Conservation (phyloP, 768 basidiomycete species). For the Jaapia argillacea region DNA sequence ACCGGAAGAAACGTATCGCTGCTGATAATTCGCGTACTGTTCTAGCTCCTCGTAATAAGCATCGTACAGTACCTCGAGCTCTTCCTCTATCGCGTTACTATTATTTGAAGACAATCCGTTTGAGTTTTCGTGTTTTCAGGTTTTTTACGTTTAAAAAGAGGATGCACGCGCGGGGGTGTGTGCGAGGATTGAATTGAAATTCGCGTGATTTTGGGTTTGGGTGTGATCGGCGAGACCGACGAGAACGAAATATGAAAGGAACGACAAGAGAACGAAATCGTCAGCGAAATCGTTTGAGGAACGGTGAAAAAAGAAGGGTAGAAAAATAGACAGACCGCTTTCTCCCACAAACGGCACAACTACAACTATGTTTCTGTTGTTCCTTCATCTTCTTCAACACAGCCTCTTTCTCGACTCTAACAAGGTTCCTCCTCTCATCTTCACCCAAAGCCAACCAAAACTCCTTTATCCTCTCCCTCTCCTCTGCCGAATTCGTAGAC, state of each 20-base stretch:
- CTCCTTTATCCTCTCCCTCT: conserved; percentile 94
- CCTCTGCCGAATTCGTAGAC: conserved; percentile 86
- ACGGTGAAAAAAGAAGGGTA: conserved; percentile 13
- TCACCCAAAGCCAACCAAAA: conserved; percentile 96
- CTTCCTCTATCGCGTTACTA: conserved; percentile 97
- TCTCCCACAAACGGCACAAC: conserved; percentile 91
- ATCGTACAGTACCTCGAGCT: conserved; percentile 99
- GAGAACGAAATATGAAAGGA: neutral
- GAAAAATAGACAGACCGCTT: conserved; percentile 68
- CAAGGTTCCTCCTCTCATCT: conserved; percentile 82
- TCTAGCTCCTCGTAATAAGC: conserved; percentile 99
- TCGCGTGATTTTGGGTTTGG: no score
- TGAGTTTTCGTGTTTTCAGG: no score
- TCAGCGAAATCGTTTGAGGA: conserved; percentile 14
- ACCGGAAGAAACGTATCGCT: conserved; percentile 87
- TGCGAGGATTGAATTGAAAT: no score
- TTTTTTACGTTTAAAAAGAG: neutral
- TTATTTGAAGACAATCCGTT: no score
- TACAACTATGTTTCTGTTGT: conserved; percentile 93
- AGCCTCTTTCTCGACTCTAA: conserved; percentile 97
- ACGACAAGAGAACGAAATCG: neutral
- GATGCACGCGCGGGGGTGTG: neutral
- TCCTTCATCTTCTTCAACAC: conserved; percentile 99
- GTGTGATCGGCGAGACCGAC: no score
- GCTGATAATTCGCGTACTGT: conserved; percentile 97